Evolutionary conservation across 306 rosid genomes (phyloP).

Genomic region (Citrullus amarus): DNA sequence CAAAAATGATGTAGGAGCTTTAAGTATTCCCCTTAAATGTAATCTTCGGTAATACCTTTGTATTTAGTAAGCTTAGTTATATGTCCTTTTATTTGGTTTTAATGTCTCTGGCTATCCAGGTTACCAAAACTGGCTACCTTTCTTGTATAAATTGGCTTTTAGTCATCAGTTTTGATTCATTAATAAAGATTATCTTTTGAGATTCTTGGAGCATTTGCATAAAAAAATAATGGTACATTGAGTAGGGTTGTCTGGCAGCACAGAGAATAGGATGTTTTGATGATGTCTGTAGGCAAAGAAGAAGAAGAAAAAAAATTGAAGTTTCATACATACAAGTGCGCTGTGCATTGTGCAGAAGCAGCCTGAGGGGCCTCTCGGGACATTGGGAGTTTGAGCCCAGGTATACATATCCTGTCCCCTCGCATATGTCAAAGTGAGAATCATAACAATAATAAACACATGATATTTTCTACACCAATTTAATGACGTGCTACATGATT

Average conservation of each 20-base stretch:
- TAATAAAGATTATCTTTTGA: no score
- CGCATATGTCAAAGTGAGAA: background rate
- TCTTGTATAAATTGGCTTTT: no score
- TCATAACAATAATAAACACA: background rate
- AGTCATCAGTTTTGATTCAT: no score
- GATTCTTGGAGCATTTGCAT: no score
- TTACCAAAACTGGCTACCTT: no score
- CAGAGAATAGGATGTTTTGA: background rate
- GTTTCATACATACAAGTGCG: background rate
- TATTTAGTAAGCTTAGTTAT: no score
- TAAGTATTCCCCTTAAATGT: no score
- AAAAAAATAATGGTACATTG: background rate
- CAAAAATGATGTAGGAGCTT: background rate
- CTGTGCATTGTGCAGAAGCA: background rate
- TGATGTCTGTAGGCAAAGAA: background rate
- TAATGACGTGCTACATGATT: background rate
- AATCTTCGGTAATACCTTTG: no score
- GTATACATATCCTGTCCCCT: background rate
- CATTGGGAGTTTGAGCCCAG: background rate
- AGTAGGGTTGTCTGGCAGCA: background rate
- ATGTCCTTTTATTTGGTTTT: no score
- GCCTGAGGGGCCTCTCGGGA: background rate
- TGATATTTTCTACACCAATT: background rate
- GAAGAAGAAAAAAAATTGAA: background rate
- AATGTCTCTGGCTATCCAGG: no score